Evolutionary conservation across 2,329 filamentous ascomycete genomes (phyloP).

Genomic region (Coleophoma cylindrospora): DNA sequence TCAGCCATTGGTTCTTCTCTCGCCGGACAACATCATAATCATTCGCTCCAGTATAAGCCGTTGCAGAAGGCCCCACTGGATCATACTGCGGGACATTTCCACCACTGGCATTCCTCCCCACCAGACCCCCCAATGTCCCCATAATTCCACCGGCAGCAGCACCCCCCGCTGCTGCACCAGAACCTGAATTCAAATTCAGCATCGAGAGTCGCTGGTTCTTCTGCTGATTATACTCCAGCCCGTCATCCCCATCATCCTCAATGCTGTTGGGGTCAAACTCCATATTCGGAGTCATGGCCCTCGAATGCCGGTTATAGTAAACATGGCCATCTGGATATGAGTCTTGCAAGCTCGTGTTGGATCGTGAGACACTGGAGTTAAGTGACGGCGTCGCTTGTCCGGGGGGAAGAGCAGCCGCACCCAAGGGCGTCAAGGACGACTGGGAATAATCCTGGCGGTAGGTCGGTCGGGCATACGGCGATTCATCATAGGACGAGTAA

Average conservation of each 20-base stretch:
- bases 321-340: slow-evolving; percentile 19
- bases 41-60: slow-evolving; percentile 10
- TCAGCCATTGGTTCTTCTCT: slow-evolving; percentile 65
- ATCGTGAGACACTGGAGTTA: slow-evolving; percentile 17
- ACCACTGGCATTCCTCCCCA: slow-evolving; percentile 24
- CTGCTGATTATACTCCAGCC: slow-evolving; percentile 49
- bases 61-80: slow-evolving; percentile 13
- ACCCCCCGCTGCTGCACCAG: slow-evolving; percentile 23
- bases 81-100: slow-evolving; percentile 17
- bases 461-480: slow-evolving; percentile 9
- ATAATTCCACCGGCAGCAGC: slow-evolving; percentile 35
- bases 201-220: slow-evolving; percentile 50
- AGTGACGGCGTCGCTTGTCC: slow-evolving; percentile 21
- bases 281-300: slow-evolving; percentile 22
- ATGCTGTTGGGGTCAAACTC: slow-evolving; percentile 66
- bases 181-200: slow-evolving; percentile 22
- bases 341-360: slow-evolving; percentile 18
- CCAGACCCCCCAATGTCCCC: slow-evolving; percentile 20
- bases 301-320: slow-evolving; percentile 21
- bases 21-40: slow-evolving; percentile 14
- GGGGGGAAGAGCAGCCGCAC: slow-evolving; percentile 22
- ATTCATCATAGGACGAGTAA: slow-evolving; percentile 8
- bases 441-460: slow-evolving; percentile 14
- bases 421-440: slow-evolving; percentile 22
- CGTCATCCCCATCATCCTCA: slow-evolving; percentile 84